These are phyloP conservation scores for Narthecium ossifragum DNA, from an alignment of 106 monocot species.

Conservation along the genomic window DNA sequence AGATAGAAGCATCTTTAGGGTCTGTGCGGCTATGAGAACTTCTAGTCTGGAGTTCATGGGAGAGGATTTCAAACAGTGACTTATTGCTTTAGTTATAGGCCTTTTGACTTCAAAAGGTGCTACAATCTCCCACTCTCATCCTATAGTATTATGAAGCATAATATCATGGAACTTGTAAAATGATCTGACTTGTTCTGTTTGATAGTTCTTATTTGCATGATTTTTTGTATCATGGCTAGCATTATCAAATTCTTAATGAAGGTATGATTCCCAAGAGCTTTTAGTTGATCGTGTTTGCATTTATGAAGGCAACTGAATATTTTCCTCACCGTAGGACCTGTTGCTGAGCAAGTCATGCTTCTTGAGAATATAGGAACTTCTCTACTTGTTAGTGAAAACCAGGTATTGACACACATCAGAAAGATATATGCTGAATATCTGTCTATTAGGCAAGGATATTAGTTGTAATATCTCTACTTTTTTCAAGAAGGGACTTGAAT, in stretches of 20 bases:
- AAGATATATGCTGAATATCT: neutral
- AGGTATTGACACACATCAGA: slow-evolving; percentile 34
- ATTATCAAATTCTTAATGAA: neutral
- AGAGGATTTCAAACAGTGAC: too few species aligned
- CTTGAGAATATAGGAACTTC: slow-evolving; percentile 95
- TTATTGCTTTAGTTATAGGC: too few species aligned
- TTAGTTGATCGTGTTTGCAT: neutral
- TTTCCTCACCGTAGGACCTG: slow-evolving; percentile 46
- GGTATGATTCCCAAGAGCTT: neutral
- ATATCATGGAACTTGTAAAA: neutral
- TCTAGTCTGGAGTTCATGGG: too few species aligned
- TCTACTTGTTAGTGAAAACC: slow-evolving; percentile 88
- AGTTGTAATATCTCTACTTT: neutral
- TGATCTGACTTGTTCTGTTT: too few species aligned
- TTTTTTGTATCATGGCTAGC: neutral
- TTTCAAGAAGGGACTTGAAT: neutral
- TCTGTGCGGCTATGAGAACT: too few species aligned
- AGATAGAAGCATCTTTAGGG: too few species aligned
- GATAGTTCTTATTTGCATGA: neutral
- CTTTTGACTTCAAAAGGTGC: too few species aligned
- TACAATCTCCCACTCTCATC: too few species aligned
- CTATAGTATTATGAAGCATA: neutral
- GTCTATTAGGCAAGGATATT: neutral
- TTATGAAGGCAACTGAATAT: neutral
- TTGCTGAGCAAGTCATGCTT: slow-evolving; percentile 89